These are phyloP conservation scores for Ogataea siamensis DNA, from an alignment of 805 yeast genomes.

Conservation along the genomic window DNA sequence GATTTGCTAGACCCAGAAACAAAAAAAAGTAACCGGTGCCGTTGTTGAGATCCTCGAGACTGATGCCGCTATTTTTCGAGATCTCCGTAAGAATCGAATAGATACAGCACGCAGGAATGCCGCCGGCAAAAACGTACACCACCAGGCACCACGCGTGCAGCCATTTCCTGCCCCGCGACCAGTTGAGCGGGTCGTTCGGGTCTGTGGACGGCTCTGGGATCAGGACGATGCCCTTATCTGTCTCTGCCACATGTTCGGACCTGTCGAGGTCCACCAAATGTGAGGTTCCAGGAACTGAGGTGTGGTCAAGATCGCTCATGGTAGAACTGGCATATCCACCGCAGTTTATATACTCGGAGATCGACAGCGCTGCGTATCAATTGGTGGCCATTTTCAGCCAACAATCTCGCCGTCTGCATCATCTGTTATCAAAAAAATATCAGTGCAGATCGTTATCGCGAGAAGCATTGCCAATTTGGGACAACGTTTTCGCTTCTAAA, in stretches of 20 bases:
- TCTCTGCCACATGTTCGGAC: conserved; percentile 10
- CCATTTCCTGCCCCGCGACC: conserved; percentile 51
- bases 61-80: conserved; percentile 21
- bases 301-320: no score
- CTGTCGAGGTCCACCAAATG: conserved; percentile 17
- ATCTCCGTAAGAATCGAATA: conserved; percentile 29
- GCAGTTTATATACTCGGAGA: no score
- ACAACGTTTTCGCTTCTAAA: no score
- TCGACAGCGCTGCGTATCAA: no score
- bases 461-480: no score
- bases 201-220: conserved; percentile 67
- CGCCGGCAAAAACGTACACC: conserved; percentile 35
- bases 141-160: conserved; percentile 44
- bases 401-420: no score
- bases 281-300: conserved; percentile 17
- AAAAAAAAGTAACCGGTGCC: conserved; percentile 41
- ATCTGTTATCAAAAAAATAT: no score
- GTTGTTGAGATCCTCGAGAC: conserved; percentile 32
- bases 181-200: conserved; percentile 69
- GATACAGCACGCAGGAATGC: conserved; percentile 28
- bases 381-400: no score
- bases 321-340: no score
- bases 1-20: conserved; percentile 40
- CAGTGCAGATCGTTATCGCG: no score
- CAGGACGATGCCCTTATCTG: conserved; percentile 42